These are phyloP conservation scores for Artemisia princeps DNA, from an alignment of 140 eudicot species.

Conservation along the genomic window DNA sequence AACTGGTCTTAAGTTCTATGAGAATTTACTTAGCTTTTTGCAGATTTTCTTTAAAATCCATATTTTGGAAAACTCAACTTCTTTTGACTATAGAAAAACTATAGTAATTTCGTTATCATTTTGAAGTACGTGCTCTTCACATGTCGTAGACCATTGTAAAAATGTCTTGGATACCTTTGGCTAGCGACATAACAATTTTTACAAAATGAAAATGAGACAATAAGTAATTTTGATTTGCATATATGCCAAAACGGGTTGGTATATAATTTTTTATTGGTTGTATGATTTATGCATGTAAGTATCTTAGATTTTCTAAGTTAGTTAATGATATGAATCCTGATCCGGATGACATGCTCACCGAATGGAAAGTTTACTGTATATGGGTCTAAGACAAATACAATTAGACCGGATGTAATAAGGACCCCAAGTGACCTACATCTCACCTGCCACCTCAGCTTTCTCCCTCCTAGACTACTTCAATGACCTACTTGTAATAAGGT, in stretches of 20 bases:
- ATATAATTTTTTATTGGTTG: neutral
- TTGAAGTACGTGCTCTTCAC: slow-evolving; percentile 6
- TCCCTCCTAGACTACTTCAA: no score
- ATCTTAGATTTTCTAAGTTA: neutral
- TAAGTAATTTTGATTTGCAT: neutral
- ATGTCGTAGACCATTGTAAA: neutral
- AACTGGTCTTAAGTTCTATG: no score
- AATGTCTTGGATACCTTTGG: neutral
- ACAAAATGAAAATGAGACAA: neutral
- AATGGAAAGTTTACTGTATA: neutral
- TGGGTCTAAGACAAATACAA: neutral
- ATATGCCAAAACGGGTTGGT: neutral
- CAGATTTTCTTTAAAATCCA: slow-evolving; percentile 1
- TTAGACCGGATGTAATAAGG: no score
- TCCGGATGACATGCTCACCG: neutral
- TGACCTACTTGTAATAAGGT: no score
- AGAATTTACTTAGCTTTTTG: neutral
- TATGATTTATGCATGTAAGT: neutral
- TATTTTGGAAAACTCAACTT: neutral
- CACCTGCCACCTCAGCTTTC: no score
- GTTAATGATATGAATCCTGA: neutral
- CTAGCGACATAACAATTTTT: neutral
- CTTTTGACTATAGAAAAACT: slow-evolving; percentile 2
- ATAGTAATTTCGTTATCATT: neutral
- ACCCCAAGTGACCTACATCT: no score